phyloP scores from a whole-genome alignment of 345 rosid genomes.

The Syzygium aqueum region DNA sequence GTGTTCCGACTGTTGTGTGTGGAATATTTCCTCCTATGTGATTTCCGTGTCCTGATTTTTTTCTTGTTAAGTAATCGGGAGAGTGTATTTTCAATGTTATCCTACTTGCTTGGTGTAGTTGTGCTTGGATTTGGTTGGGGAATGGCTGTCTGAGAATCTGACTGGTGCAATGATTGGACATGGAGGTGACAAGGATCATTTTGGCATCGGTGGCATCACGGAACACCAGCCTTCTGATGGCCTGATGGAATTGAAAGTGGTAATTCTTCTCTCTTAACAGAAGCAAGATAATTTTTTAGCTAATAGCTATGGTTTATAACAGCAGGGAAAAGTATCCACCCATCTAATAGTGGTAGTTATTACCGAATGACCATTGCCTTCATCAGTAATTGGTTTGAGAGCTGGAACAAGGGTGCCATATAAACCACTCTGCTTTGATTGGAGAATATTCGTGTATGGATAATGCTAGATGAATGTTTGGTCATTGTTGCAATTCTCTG shows the following conservation, averaged over 20 bases:
- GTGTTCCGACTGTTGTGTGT: background rate
- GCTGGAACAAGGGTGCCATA: background rate
- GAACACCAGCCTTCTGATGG: constrained; percentile 73
- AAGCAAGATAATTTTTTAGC: background rate
- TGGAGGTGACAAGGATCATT: constrained; percentile 13
- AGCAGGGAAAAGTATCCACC: background rate
- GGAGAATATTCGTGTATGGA: background rate
- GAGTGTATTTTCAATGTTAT: background rate
- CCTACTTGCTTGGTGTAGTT: constrained; percentile 25
- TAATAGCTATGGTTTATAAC: background rate
- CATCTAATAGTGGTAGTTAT: background rate
- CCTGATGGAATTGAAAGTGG: constrained; percentile 70
- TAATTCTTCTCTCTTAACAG: constrained; percentile 10
- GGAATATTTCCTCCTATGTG: background rate
- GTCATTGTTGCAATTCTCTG: background rate
- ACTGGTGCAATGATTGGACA: constrained; percentile 29
- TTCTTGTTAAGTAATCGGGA: background rate
- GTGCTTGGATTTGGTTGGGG: constrained; percentile 82
- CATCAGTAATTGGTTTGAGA: background rate
- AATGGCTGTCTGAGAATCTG: constrained; percentile 65
- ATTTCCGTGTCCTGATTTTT: background rate
- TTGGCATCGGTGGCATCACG: constrained; percentile 56
- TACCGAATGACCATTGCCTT: background rate
- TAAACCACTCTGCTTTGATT: background rate
- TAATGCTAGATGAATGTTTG: background rate